Conservation (phyloP, 2,329 filamentous ascomycete genomes). For the Scedosporium aurantiacum region DNA sequence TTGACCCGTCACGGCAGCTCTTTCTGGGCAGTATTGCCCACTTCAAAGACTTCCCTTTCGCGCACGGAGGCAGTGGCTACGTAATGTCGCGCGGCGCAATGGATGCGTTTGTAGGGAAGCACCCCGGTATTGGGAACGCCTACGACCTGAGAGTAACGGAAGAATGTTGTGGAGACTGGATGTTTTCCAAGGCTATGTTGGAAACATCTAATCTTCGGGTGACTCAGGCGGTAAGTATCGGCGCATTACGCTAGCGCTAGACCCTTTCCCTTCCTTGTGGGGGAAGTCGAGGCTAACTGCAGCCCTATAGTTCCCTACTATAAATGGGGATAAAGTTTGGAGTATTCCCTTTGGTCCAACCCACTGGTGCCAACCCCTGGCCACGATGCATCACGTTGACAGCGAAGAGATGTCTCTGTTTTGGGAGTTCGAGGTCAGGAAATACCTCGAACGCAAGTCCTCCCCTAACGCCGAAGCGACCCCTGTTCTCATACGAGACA, state of each 20-base stretch:
- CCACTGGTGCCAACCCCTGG: slow-evolving; percentile 46
- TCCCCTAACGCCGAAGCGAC: slow-evolving; percentile 18
- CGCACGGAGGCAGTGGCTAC: slow-evolving; percentile 48
- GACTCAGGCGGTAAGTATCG: slow-evolving; percentile 5
- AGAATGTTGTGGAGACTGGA: slow-evolving; percentile 41
- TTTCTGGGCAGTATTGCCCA: slow-evolving; percentile 42
- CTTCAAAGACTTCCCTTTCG: slow-evolving; percentile 34
- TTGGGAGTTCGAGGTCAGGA: slow-evolving; percentile 39
- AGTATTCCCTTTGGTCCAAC: slow-evolving; percentile 35
- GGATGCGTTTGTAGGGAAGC: slow-evolving; percentile 31
- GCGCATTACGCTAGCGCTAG: neutral
- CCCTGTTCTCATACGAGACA: slow-evolving; percentile 33
- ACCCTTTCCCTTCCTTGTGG: slow-evolving; percentile 24
- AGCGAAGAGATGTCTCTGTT: slow-evolving; percentile 38
- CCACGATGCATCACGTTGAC: slow-evolving; percentile 46
- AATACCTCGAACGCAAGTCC: slow-evolving; percentile 21
- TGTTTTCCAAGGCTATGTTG: slow-evolving; percentile 35
- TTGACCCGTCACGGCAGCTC: slow-evolving; percentile 30
- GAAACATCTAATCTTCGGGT: slow-evolving; percentile 23
- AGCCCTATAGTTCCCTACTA: slow-evolving; percentile 29
- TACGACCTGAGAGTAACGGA: slow-evolving; percentile 33
- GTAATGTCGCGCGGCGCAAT: slow-evolving; percentile 42
- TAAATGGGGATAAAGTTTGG: slow-evolving; percentile 44
- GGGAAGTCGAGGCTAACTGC: slow-evolving; percentile 21
- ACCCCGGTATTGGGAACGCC: slow-evolving; percentile 30